Base-by-base conservation (phyloP, 2,329 filamentous ascomycete species). In the Sporothrix luriei region DNA sequence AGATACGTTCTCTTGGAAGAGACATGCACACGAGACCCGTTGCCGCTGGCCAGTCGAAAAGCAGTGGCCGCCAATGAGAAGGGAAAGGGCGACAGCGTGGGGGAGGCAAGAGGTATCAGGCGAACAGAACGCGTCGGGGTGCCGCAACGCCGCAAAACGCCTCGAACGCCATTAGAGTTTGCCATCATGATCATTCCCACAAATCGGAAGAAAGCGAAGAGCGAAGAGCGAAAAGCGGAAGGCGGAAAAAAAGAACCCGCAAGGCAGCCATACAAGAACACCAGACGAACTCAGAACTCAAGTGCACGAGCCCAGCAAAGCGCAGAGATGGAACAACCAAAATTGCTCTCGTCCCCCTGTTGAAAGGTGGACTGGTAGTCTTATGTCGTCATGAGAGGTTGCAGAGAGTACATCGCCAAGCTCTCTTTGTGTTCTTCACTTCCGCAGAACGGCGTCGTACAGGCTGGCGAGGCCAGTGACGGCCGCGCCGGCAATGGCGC, bases 391-490 rank as follows among this genome's bases (percentile, higher is more conserved):
- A 54, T 54, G 64, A 55, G 48, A 33, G 19, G 24, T 14, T 46
- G 13, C 38, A 16, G 11, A 29, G 21, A 11, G 61, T 9, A n/a
- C 13, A 6, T 68, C 40, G 7, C 9, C 40, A 16, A n/a, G 33
- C 46, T 21, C 43, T 21, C 33, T 19, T 43, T 7, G 33, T 4
- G 13, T 26, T 21, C 24, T 62, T 76, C 84, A 90, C 78, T 89
- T 92, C 80, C 86, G 89, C 77, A 94, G 80, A 29, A 91, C 88
- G 51, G 91, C 92, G 73, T 94, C 91, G 78, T 94, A 95, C 72
- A 95, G 80, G 73, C 90, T 90, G 62, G 89, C 83, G 38, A 94
- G 76, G 26, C 86, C 85, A 4, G 89, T 90, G 73, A 94, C 87
- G 68, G 85, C 86, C 7, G 89, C 84, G 62, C 90, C 90, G 46